These are phyloP conservation scores for Rosa hybrid DNA, from an alignment of 331 rosid genomes.

Conservation along the genomic window DNA sequence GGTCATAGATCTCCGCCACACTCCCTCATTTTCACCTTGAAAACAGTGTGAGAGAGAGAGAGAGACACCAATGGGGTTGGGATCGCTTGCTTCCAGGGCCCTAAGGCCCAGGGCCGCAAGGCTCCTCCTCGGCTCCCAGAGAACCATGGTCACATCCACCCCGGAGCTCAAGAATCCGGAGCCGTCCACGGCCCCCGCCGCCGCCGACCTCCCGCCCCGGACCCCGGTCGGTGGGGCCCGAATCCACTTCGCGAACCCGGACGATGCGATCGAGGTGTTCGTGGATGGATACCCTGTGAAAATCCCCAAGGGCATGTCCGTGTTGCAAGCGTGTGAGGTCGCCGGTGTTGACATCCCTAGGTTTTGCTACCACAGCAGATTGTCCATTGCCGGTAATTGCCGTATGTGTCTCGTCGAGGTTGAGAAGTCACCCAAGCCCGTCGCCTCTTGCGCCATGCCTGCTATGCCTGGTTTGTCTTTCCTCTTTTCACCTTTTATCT, in stretches of 20 bases:
- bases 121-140: conserved; percentile 33
- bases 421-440: conserved; percentile 99
- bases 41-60: not conserved
- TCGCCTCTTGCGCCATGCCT: conserved; percentile 99
- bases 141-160: conserved; percentile 62
- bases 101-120: conserved; percentile 60
- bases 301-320: conserved; percentile 92
- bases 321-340: conserved; percentile 92
- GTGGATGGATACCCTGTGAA: conserved; percentile 93
- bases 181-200: conserved; percentile 43
- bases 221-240: conserved; percentile 76
- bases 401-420: conserved; percentile 99
- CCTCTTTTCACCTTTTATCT: not conserved
- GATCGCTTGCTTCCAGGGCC: conserved; percentile 73
- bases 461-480: conserved; percentile 80
- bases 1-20: no score
- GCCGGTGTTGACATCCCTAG: conserved; percentile 97
- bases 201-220: conserved; percentile 47
- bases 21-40: no score
- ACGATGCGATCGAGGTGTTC: conserved; percentile 91
- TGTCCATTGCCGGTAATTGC: conserved; percentile 93
- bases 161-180: conserved; percentile 79
- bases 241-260: conserved; percentile 70
- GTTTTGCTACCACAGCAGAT: conserved; percentile 87
- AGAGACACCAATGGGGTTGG: conserved; percentile 63